Conservation (phyloP, 2,329 filamentous ascomycete species). For the Ilyonectria mors-panacis region DNA sequence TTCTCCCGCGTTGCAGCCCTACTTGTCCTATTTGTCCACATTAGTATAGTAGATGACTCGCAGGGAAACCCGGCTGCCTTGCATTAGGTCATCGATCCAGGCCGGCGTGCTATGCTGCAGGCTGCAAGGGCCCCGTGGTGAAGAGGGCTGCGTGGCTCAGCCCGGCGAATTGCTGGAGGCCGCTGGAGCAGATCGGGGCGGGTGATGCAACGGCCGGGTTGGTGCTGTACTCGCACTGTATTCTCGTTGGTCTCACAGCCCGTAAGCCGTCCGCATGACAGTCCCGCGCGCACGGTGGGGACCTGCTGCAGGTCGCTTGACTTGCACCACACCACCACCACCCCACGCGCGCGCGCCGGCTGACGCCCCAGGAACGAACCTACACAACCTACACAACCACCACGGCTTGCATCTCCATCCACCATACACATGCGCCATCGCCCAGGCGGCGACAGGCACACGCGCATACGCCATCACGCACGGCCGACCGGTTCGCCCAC, state of each 20-base stretch:
- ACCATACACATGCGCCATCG: constrained; percentile 11
- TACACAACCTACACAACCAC: constrained; percentile 9
- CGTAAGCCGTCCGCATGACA: constrained; percentile 3
- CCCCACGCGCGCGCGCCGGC: constrained; percentile 39
- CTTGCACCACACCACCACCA: constrained; percentile 18
- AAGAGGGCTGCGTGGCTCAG: neutral
- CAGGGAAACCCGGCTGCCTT: neutral
- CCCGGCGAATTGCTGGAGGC: constrained; percentile 21
- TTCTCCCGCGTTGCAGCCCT: neutral
- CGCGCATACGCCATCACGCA: constrained; percentile 22
- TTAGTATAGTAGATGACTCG: neutral
- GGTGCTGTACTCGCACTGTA: constrained; percentile 13
- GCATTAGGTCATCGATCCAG: constrained; percentile 18
- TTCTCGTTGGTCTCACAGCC: neutral
- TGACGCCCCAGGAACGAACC: constrained; percentile 37
- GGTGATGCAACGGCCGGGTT: constrained; percentile 23
- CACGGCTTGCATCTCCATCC: constrained; percentile 4
- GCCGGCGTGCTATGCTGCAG: constrained; percentile 15
- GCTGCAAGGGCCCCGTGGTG: constrained; percentile 19
- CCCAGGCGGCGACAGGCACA: constrained; percentile 15
- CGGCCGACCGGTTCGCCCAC: constrained; percentile 23
- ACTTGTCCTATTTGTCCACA: neutral
- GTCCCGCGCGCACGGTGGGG: constrained; percentile 26
- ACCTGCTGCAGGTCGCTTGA: constrained; percentile 41
- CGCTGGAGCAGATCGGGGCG: constrained; percentile 16